Conservation (phyloP, 148 eudicot species). For the Beta vulgaris region DNA sequence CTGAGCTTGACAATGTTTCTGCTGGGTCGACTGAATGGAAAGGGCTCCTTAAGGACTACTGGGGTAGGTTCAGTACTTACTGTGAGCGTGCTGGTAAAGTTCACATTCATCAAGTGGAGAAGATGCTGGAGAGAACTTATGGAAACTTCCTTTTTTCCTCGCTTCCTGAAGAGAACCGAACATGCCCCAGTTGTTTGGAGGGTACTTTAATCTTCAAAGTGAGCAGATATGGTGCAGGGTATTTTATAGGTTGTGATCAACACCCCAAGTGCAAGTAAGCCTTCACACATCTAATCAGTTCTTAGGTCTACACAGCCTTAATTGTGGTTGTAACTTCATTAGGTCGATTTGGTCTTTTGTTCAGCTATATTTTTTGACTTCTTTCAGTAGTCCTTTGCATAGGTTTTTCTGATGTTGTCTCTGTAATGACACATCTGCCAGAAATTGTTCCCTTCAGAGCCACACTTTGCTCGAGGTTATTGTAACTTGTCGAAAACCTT, state of each 20-base stretch:
- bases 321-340: neutral
- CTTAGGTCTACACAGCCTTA: neutral
- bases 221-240: slow-evolving; percentile 88
- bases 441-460: neutral
- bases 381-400: neutral
- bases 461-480: neutral
- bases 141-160: slow-evolving; percentile 66
- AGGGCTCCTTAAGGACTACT: slow-evolving; percentile 80
- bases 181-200: slow-evolving; percentile 81
- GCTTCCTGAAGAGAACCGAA: slow-evolving; percentile 69
- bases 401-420: neutral
- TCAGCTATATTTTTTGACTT: neutral
- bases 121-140: slow-evolving; percentile 90
- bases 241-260: slow-evolving; percentile 95
- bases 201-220: slow-evolving; percentile 87
- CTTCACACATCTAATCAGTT: neutral
- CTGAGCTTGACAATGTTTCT: slow-evolving; percentile 95
- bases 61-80: slow-evolving; percentile 82
- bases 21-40: slow-evolving; percentile 96
- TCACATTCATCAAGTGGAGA: slow-evolving; percentile 91
- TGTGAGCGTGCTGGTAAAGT: slow-evolving; percentile 64
- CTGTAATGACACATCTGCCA: neutral
- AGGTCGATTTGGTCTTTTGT: neutral
- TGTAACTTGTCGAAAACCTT: neutral
- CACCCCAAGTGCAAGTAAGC: slow-evolving; percentile 98